Evolutionary conservation across 2,329 filamentous ascomycete genomes (phyloP).

Genomic region (Pseudomassariella vexata): DNA sequence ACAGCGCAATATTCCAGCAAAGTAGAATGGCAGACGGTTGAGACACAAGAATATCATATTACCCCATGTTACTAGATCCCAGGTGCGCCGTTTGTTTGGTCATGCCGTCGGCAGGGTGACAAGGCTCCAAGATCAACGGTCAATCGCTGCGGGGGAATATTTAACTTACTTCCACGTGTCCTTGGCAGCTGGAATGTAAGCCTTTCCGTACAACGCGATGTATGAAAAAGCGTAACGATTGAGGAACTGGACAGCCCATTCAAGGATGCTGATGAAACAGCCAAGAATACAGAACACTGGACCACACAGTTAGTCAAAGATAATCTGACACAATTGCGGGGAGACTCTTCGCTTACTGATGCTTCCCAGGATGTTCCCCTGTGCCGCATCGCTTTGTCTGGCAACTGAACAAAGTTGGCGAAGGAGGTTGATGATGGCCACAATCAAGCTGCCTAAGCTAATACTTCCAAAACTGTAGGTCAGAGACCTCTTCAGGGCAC

Average conservation of each 20-base stretch:
- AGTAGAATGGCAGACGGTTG: too few relatives aligned
- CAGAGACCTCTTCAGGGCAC: slow-evolving; percentile 73
- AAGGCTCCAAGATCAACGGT: too few relatives aligned
- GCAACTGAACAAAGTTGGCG: slow-evolving; percentile 79
- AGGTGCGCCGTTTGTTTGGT: too few relatives aligned
- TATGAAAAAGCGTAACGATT: slow-evolving; percentile 92
- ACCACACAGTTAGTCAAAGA: too few relatives aligned
- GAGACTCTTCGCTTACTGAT: too few relatives aligned
- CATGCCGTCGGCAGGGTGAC: too few relatives aligned
- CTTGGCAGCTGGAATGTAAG: slow-evolving; percentile 81
- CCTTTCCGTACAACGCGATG: slow-evolving; percentile 87
- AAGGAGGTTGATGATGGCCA: slow-evolving; percentile 81
- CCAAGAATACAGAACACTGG: slow-evolving; percentile 70
- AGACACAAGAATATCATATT: too few relatives aligned
- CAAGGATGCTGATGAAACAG: slow-evolving; percentile 69
- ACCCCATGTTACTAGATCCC: too few relatives aligned
- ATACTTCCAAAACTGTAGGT: slow-evolving; percentile 94
- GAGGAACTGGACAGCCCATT: slow-evolving; percentile 84
- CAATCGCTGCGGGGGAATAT: neutral
- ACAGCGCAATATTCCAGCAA: too few relatives aligned
- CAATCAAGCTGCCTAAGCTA: slow-evolving; percentile 75
- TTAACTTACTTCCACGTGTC: slow-evolving; percentile 67
- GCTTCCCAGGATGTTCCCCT: slow-evolving; percentile 63
- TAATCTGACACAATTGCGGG: too few relatives aligned
- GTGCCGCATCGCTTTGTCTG: slow-evolving; percentile 53